phyloP scores from a whole-genome alignment of 345 rosid species.

The Citrus cavaleriei region DNA sequence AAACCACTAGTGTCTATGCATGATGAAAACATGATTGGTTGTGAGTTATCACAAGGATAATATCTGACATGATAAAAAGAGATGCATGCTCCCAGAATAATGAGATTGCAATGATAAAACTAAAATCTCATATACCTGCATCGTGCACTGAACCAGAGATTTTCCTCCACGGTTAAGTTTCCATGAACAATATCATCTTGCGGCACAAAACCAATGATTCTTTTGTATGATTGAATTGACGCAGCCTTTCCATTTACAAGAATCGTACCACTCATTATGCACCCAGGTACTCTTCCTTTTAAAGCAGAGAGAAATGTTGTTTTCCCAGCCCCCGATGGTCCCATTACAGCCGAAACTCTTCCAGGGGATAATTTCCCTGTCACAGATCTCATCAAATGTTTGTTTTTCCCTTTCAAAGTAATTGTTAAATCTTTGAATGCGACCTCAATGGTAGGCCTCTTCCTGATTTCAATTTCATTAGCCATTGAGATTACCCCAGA shows the following conservation, averaged over 20 bases:
- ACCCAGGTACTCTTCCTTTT: slow-evolving; percentile 83
- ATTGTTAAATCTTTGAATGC: slow-evolving; percentile 78
- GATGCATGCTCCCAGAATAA: background rate
- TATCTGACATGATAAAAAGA: background rate
- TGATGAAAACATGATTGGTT: background rate
- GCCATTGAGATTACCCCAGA: slow-evolving; percentile 91
- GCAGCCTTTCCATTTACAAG: slow-evolving; percentile 81
- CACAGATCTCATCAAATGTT: slow-evolving; percentile 77
- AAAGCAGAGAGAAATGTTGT: slow-evolving; percentile 94
- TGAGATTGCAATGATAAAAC: background rate
- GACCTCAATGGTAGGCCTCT: slow-evolving; percentile 79
- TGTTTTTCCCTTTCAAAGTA: slow-evolving; percentile 76
- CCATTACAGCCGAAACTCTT: slow-evolving; percentile 95
- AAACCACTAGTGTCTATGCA: background rate
- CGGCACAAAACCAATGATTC: slow-evolving; percentile 91
- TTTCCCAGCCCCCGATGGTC: slow-evolving; percentile 99
- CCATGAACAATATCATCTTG: slow-evolving; percentile 99
- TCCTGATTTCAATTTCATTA: slow-evolving; percentile 58
- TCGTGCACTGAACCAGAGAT: slow-evolving; percentile 98
- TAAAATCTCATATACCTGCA: slow-evolving; percentile 62
- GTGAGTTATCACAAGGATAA: background rate
- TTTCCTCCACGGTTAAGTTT: slow-evolving; percentile 93
- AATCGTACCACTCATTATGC: slow-evolving; percentile 66
- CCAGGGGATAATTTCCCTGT: slow-evolving; percentile 91
- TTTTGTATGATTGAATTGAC: slow-evolving; percentile 82